A percentile compares a stretch with the other conserved stretches of the same genome.
These are phyloP conservation scores for Lactifluus pinguis DNA, from an alignment of 768 basidiomycete genomes.

Conservation along the genomic window DNA sequence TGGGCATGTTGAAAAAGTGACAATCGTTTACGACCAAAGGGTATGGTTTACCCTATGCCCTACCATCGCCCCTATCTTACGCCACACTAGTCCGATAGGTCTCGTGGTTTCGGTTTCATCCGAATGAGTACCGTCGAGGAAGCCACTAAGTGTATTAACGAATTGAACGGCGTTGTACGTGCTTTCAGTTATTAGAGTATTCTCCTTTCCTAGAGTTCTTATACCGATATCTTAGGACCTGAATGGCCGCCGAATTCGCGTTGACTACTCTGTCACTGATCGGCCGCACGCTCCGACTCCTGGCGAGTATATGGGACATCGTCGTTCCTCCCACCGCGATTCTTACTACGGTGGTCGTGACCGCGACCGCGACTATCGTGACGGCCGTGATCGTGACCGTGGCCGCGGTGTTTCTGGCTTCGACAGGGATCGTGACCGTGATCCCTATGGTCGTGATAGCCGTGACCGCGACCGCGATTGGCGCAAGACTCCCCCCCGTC, in stretches of 20 bases:
- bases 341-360: constrained; percentile 26
- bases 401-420: constrained; percentile 31
- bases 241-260: constrained; percentile 92
- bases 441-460: constrained; percentile 32
- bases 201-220: neutral
- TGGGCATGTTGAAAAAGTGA: constrained; percentile 89
- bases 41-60: constrained; percentile 40
- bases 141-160: constrained; percentile 77
- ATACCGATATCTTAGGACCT: constrained; percentile 51
- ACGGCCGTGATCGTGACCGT: constrained; percentile 36
- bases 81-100: constrained; percentile 70
- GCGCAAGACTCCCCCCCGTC: constrained; percentile 56
- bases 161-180: constrained; percentile 86
- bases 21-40: constrained; percentile 93
- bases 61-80: constrained; percentile 12
- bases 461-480: constrained; percentile 58
- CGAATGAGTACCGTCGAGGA: constrained; percentile 87
- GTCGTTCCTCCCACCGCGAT: constrained; percentile 45
- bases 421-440: constrained; percentile 37
- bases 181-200: neutral
- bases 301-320: constrained; percentile 95
- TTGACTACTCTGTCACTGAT: constrained; percentile 93
- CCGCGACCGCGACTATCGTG: constrained; percentile 30
- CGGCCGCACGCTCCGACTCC: constrained; percentile 94
- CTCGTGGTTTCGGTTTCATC: constrained; percentile 97